phyloP scores from a whole-genome alignment of 139 green algal species.

The Chlorella sp. region DNA sequence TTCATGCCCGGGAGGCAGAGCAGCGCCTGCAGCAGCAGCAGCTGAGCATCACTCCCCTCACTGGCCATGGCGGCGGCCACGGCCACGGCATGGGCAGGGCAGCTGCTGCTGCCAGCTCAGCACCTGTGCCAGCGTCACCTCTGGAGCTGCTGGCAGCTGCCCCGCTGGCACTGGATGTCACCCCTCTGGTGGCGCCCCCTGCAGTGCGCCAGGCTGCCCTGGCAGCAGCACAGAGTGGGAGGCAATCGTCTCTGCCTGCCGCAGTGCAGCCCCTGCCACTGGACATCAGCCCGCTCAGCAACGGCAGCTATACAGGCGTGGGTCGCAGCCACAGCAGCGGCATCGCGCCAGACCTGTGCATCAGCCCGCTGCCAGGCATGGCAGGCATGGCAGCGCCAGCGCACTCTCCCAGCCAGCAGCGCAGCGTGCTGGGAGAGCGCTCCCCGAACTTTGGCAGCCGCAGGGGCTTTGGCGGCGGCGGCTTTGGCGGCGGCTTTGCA shows the following conservation, averaged over 20 bases:
- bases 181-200: slow-evolving; percentile 1
- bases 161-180: not conserved
- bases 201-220: not conserved
- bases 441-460: not conserved
- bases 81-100: not conserved
- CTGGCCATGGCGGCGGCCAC: not conserved
- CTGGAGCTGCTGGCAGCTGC: slow-evolving; percentile 1
- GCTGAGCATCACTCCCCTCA: slow-evolving; percentile 14
- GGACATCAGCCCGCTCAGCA: not conserved
- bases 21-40: not conserved
- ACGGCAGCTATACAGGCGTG: not conserved
- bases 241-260: too few species aligned
- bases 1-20: not conserved
- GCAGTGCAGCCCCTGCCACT: not conserved
- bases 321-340: not conserved
- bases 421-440: slow-evolving; percentile 13
- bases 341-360: not conserved
- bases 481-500: too few species aligned
- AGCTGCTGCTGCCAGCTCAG: not conserved
- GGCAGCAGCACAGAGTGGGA: not conserved
- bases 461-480: too few species aligned
- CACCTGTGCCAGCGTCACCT: not conserved
- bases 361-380: slow-evolving; percentile 25
- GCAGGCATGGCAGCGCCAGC: not conserved
- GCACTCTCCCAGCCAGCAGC: not conserved